A percentile compares a stretch with the other conserved stretches of the same genome.
Evolutionary conservation across 306 rosid genomes (phyloP).

Genomic region (Datisca glomerata): DNA sequence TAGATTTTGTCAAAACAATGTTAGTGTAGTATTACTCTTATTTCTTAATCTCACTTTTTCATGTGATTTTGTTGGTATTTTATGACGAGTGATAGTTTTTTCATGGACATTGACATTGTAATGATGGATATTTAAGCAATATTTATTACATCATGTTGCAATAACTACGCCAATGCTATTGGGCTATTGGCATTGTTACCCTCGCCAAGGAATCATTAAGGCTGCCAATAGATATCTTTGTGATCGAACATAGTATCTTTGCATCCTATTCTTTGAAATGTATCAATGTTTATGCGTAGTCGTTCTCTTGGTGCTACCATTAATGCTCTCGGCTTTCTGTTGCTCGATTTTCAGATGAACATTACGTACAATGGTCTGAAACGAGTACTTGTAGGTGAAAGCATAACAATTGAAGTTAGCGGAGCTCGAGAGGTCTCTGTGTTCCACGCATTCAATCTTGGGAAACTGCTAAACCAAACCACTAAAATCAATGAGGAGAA

Average conservation of each 20-base stretch:
- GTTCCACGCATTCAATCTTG: slow-evolving; percentile 35
- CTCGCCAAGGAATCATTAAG: background rate
- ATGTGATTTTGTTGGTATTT: too few relatives aligned
- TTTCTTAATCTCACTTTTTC: too few relatives aligned
- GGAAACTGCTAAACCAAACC: slow-evolving; percentile 31
- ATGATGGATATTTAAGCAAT: too few relatives aligned
- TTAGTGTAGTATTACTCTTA: too few relatives aligned
- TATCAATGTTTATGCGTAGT: too few relatives aligned
- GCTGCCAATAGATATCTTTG: background rate
- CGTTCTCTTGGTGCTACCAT: background rate
- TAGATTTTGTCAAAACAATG: too few relatives aligned
- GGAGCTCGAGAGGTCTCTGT: slow-evolving; percentile 59
- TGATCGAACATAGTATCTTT: background rate
- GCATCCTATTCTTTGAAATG: background rate
- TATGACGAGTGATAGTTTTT: too few relatives aligned
- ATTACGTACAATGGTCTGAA: slow-evolving; percentile 49
- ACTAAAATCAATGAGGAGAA: slow-evolving; percentile 14
- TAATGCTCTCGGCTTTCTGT: slow-evolving; percentile 9
- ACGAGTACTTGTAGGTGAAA: slow-evolving; percentile 69
- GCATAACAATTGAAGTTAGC: slow-evolving; percentile 66
- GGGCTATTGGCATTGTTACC: background rate
- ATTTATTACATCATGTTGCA: too few relatives aligned
- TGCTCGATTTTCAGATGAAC: slow-evolving; percentile 44
- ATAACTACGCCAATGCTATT: background rate
- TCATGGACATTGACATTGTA: too few relatives aligned